Conservation (phyloP, 2,329 filamentous ascomycete genomes). For the Botrytis sinoallii region DNA sequence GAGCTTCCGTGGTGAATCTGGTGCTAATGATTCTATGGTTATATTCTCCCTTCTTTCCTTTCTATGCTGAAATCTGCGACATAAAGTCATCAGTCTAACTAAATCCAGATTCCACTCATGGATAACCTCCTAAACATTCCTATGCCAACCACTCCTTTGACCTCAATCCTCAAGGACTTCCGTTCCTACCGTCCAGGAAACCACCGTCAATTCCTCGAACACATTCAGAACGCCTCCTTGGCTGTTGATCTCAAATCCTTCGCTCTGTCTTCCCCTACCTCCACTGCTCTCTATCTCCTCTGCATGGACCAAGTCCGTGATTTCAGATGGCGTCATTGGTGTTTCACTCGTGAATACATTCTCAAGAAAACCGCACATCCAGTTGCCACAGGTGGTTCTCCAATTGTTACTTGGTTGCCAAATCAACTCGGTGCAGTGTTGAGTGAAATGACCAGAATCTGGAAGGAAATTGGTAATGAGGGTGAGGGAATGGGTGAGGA, state of each 20-base stretch:
- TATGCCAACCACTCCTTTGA: constrained; percentile 88
- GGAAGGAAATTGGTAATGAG: constrained; percentile 34
- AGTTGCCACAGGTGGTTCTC: constrained; percentile 75
- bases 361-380: constrained; percentile 74
- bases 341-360: constrained; percentile 81
- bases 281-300: constrained; percentile 59
- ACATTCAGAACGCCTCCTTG: constrained; percentile 54
- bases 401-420: constrained; percentile 80
- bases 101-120: constrained; percentile 67
- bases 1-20: constrained; percentile 86
- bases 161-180: constrained; percentile 84
- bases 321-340: constrained; percentile 83
- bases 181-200: constrained; percentile 84
- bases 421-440: constrained; percentile 77
- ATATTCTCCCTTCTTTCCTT: constrained; percentile 25
- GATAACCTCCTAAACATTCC: constrained; percentile 82
- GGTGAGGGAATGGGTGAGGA: constrained; percentile 36
- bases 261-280: constrained; percentile 53
- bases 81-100: neutral
- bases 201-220: constrained; percentile 79
- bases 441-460: constrained; percentile 63
- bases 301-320: constrained; percentile 73
- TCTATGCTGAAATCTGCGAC: neutral
- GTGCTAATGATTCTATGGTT: constrained; percentile 91
- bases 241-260: constrained; percentile 56